These are phyloP conservation scores for Eimeria necatrix DNA, from an alignment of 169 alveolate species.

Conservation along the genomic window DNA sequence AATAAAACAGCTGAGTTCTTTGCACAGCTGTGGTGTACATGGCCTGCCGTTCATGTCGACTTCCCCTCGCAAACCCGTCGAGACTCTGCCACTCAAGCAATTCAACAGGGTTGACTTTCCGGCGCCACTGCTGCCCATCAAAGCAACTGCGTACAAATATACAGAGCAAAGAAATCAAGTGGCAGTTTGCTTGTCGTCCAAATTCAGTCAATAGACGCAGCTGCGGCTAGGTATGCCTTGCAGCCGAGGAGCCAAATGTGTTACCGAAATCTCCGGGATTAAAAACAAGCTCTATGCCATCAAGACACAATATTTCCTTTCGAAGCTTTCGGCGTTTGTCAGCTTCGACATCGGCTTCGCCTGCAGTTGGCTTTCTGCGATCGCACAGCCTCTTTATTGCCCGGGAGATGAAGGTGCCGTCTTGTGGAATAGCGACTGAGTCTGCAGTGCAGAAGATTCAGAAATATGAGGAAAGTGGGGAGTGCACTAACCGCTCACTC, in stretches of 20 bases:
- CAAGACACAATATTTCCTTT: conserved; percentile 49
- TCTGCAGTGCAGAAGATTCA: conserved; percentile 14
- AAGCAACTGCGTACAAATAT: conserved; percentile 83
- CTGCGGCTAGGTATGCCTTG: neutral
- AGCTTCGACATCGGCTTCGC: neutral
- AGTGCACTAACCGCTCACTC: no score
- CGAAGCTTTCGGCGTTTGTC: neutral
- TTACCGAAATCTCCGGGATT: conserved; percentile 78
- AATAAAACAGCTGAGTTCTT: conserved; percentile 88
- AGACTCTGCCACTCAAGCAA: conserved; percentile 79
- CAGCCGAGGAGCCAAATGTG: neutral
- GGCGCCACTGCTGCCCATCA: conserved; percentile 93
- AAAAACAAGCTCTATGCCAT: conserved; percentile 64
- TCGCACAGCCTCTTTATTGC: conserved; percentile 2
- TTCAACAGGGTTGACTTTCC: conserved; percentile 91
- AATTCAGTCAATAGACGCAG: neutral
- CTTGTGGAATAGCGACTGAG: conserved; percentile 38
- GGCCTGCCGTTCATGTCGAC: conserved; percentile 82
- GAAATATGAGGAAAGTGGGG: no score
- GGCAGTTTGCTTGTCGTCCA: neutral
- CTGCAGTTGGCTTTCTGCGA: neutral
- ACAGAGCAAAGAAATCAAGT: neutral
- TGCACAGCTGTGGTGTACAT: conserved; percentile 79
- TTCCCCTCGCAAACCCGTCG: conserved; percentile 78
- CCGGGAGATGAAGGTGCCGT: conserved; percentile 8